Evolutionary conservation across 192 early-diverging fungal genomes (phyloP), one percentile per base, ranked within the genome.

Genomic region (Thamnidium elegans): DNA sequence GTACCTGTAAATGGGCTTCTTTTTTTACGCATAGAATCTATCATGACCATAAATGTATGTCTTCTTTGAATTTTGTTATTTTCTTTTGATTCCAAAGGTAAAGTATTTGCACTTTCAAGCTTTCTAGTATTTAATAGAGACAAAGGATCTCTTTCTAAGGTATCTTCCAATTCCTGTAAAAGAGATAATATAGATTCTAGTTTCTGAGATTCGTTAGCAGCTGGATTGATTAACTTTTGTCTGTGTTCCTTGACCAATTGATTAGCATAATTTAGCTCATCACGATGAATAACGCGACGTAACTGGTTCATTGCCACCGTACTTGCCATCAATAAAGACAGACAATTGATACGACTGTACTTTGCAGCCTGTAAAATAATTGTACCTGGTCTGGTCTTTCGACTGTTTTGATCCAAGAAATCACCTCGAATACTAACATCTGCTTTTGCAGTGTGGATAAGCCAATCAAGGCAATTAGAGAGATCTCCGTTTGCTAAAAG

Each of bases 401-500:
- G 62, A 9, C 56, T 20, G 9, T 47, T 51, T 30, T 50, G 39
- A 45, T 66, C 56, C 7, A 75, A 47, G 50, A 75, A 75, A 13
- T 67, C 65, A 9, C 68, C 74, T 14, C 47, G 30, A 26, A 67
- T 54, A 3, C 15, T 52, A 3, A 68, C 20, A 45, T 71, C 58
- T 19, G 74, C 65, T 23, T 55, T 36, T 7, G 30, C 58, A 7
- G 34, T 31, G 11, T 54, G 63, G 13, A 75, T 53, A 61, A 75
- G 45, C 74, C 74, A 75, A 15, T 63, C 54, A 31, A 75, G 32
- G 36, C 20, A 45, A 26, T 50, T 44, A 4, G 42, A 20, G 19
- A 62, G 39, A 50, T 75, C 74, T 4, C 68, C 65, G 17, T 75
- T 70, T 26, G 74, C 74, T 23, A 75, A 30, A 3, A 75, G 43